Percentiles rank a stretch among this genome's conserved stretches.
phyloP scores from a whole-genome alignment of 2,329 filamentous ascomycete genomes.

The Diplodia sapinea region DNA sequence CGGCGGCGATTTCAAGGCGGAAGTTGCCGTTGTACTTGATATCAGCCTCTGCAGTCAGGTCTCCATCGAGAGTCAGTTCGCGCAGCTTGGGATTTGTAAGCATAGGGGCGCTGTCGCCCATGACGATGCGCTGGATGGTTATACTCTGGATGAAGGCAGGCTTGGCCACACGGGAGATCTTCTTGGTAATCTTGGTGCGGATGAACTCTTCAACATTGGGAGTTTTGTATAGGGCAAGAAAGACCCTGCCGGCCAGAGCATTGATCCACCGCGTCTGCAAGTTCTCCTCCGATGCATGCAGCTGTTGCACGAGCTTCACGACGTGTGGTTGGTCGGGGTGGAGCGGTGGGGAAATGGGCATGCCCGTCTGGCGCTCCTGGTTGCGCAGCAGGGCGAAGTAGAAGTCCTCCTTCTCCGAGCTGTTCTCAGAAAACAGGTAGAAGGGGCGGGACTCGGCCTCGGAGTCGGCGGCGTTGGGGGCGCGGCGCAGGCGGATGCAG shows the following conservation, averaged over 20 bases:
- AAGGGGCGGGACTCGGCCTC: slow-evolving; percentile 76
- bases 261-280: slow-evolving; percentile 93
- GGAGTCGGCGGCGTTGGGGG: slow-evolving; percentile 60
- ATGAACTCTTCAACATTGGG: slow-evolving; percentile 79
- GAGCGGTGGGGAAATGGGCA: slow-evolving; percentile 67
- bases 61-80: slow-evolving; percentile 89
- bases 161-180: slow-evolving; percentile 91
- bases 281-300: slow-evolving; percentile 92
- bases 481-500: slow-evolving; percentile 79
- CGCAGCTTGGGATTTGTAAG: slow-evolving; percentile 87
- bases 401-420: slow-evolving; percentile 97
- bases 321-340: slow-evolving; percentile 85
- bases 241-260: slow-evolving; percentile 84
- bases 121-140: slow-evolving; percentile 79
- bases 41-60: slow-evolving; percentile 85
- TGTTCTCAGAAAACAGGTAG: slow-evolving; percentile 92
- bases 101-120: slow-evolving; percentile 84
- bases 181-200: slow-evolving; percentile 87
- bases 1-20: slow-evolving; percentile 87
- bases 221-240: slow-evolving; percentile 86
- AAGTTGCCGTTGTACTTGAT: slow-evolving; percentile 89
- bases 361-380: slow-evolving; percentile 71
- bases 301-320: slow-evolving; percentile 83
- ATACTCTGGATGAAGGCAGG: slow-evolving; percentile 88
- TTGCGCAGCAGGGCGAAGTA: slow-evolving; percentile 91